Evolutionary conservation across 768 basidiomycete species (phyloP).

Genomic region (Tylopilus vinaceipallidus): DNA sequence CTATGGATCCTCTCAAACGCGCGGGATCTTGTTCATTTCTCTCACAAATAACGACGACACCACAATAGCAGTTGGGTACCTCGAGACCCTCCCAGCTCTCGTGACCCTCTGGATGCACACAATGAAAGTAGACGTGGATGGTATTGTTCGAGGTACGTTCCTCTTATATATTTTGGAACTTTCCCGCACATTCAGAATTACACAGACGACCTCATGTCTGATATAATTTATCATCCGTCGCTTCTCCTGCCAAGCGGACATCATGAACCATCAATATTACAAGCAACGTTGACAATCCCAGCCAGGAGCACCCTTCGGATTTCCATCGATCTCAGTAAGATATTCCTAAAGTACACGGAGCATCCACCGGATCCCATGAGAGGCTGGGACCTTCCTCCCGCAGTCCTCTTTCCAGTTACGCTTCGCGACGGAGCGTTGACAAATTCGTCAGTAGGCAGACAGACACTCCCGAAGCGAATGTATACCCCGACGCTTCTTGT

Average conservation of each 20-base stretch:
- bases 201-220: slow-evolving; percentile 61
- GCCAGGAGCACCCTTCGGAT: slow-evolving; percentile 61
- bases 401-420: slow-evolving; percentile 55
- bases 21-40: slow-evolving; percentile 66
- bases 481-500: slow-evolving; percentile 83
- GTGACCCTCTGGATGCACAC: slow-evolving; percentile 88
- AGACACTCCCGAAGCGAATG: slow-evolving; percentile 40
- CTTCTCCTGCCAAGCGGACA: slow-evolving; percentile 16
- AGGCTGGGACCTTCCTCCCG: slow-evolving; percentile 91
- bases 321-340: slow-evolving; percentile 72
- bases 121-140: slow-evolving; percentile 50
- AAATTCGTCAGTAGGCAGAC: slow-evolving; percentile 1
- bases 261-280: slow-evolving; percentile 61
- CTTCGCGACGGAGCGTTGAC: background rate
- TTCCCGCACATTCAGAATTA: background rate
- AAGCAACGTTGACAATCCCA: slow-evolving; percentile 69
- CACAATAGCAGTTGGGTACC: slow-evolving; percentile 53
- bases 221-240: slow-evolving; percentile 58
- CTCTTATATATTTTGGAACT: too few relatives aligned
- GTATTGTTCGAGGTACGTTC: slow-evolving; percentile 43
- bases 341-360: slow-evolving; percentile 91
- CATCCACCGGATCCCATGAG: slow-evolving; percentile 95
- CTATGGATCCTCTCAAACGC: slow-evolving; percentile 71
- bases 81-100: slow-evolving; percentile 94
- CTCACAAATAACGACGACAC: slow-evolving; percentile 56